phyloP scores from a whole-genome alignment of 73 alveolate species.

The Tetrahymena elliotti region DNA sequence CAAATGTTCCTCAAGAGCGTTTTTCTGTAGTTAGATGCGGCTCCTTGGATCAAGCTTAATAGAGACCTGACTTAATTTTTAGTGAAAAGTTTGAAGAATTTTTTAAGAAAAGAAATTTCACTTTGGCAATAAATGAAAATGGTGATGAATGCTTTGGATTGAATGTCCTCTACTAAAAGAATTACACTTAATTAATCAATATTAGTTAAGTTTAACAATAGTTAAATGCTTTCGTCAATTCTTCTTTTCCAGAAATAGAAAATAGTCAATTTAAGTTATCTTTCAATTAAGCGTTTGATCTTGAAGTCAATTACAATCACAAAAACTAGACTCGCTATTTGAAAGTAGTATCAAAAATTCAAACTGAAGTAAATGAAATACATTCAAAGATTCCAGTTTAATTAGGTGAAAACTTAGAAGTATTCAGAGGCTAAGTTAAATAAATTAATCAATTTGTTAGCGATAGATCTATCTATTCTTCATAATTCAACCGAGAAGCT shows the following conservation, averaged over 20 bases:
- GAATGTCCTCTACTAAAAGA: neutral
- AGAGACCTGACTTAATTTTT: neutral
- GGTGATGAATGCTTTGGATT: neutral
- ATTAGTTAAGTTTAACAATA: neutral
- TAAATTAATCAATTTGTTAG: neutral
- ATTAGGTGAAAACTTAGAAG: neutral
- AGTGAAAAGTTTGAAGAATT: neutral
- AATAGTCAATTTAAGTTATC: neutral
- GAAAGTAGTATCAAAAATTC: neutral
- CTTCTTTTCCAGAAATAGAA: neutral
- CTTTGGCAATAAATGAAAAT: neutral
- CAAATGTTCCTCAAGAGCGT: neutral
- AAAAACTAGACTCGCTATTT: neutral
- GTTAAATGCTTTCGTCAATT: neutral
- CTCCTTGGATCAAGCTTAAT: neutral
- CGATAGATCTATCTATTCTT: neutral
- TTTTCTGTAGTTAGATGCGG: neutral
- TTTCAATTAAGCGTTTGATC: neutral
- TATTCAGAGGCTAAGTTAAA: neutral
- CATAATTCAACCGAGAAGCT: neutral
- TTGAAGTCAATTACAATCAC: neutral
- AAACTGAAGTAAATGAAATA: neutral
- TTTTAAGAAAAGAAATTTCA: neutral
- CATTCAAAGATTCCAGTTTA: neutral
- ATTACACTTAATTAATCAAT: neutral